Evolutionary conservation across 352 stramenopile species (phyloP).

Genomic region (Phytophthora fragariaefolia): DNA sequence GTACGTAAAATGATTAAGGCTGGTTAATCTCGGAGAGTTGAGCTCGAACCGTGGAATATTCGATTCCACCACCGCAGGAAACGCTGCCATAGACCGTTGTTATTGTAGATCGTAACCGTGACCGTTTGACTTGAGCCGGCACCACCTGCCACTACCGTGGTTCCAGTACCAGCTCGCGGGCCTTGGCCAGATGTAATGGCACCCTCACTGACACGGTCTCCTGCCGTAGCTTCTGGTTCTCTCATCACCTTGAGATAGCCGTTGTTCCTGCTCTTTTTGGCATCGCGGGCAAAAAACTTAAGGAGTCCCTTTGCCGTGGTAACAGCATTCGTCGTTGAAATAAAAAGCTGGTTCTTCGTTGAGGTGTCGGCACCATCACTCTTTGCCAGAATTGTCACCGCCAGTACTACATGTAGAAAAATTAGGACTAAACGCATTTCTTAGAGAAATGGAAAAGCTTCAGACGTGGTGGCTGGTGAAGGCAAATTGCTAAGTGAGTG

Average conservation of each 20-base stretch:
- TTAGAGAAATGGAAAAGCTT: no score
- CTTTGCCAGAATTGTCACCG: no score
- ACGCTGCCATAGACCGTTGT: conserved; percentile 1
- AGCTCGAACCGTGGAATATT: background rate
- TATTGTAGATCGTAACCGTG: conserved; percentile 2
- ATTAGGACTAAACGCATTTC: no score
- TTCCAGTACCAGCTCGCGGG: background rate
- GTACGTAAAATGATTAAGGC: no score
- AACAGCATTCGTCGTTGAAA: background rate
- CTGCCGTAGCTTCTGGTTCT: no score
- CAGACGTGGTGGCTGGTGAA: no score
- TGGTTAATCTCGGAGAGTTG: background rate
- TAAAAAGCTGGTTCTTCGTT: background rate
- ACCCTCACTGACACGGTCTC: background rate
- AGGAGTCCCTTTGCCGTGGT: background rate
- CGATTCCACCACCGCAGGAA: conserved; percentile 1
- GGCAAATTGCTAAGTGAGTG: no score
- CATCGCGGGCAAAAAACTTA: background rate
- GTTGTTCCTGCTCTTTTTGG: background rate
- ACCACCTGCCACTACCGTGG: background rate
- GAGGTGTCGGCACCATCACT: background rate
- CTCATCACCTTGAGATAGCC: background rate
- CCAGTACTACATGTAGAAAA: no score
- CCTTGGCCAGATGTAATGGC: background rate
- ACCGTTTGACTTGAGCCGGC: background rate